These are phyloP conservation scores for Symbiotaphrina buchneri DNA, from an alignment of 495 filamentous ascomycete species.

Conservation along the genomic window DNA sequence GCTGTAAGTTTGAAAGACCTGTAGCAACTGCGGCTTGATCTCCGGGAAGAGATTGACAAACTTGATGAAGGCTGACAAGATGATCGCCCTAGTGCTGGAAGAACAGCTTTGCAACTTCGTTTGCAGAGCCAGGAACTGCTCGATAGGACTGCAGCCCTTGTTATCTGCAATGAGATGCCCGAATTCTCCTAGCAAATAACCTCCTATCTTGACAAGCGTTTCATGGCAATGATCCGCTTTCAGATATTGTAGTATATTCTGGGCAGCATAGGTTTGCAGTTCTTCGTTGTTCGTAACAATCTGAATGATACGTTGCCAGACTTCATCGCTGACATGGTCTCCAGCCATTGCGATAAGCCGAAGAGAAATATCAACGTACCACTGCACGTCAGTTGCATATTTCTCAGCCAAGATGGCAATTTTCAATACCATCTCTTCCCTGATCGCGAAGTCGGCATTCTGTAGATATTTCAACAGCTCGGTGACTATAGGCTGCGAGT, in stretches of 20 bases:
- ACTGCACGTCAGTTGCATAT: constrained; percentile 93
- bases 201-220: constrained; percentile 91
- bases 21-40: constrained; percentile 85
- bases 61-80: constrained; percentile 88
- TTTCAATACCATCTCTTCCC: constrained; percentile 98
- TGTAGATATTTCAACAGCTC: constrained; percentile 90
- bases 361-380: constrained; percentile 97
- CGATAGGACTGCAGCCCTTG: constrained; percentile 81
- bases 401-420: constrained; percentile 97
- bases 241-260: constrained; percentile 72
- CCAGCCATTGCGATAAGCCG: constrained; percentile 90
- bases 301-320: constrained; percentile 97
- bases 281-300: constrained; percentile 99
- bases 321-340: constrained; percentile 96
- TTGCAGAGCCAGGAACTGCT: constrained; percentile 88
- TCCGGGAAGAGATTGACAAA: constrained; percentile 98
- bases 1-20: constrained; percentile 79
- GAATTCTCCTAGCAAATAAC: constrained; percentile 89
- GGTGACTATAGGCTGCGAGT: constrained; percentile 76
- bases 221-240: constrained; percentile 89
- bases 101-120: constrained; percentile 77
- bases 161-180: constrained; percentile 96
- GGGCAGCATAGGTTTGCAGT: constrained; percentile 86
- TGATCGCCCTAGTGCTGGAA: constrained; percentile 74
- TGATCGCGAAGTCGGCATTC: constrained; percentile 88